phyloP scores from a whole-genome alignment of 345 rosid genomes.

The Camelina sativa region DNA sequence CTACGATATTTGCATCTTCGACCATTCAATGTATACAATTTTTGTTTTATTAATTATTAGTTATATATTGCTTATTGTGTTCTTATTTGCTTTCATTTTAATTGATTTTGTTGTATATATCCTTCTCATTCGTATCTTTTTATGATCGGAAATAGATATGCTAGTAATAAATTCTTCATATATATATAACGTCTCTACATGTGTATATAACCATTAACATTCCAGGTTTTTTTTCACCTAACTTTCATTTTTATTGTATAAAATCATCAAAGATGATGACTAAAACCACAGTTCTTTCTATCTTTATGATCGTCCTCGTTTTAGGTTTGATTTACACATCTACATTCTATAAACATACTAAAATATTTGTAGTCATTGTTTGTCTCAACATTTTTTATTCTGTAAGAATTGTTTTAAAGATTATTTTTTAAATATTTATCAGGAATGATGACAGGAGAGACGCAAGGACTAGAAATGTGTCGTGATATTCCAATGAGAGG shows the following conservation, averaged over 20 bases:
- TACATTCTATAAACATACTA: neutral
- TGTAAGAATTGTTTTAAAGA: neutral
- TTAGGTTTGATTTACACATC: neutral
- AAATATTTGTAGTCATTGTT: neutral
- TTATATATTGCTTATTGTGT: too few species aligned
- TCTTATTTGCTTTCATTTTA: too few species aligned
- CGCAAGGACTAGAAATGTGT: constrained; percentile 4
- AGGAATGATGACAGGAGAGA: neutral
- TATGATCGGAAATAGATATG: too few species aligned
- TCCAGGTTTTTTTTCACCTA: neutral
- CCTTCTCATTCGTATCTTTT: too few species aligned
- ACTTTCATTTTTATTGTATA: neutral
- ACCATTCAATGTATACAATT: too few species aligned
- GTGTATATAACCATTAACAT: neutral
- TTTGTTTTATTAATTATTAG: too few species aligned
- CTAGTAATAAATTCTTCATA: too few species aligned
- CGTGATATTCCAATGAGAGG: neutral
- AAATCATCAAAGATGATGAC: neutral
- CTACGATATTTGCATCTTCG: too few species aligned
- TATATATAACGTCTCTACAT: neutral
- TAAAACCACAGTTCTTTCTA: neutral
- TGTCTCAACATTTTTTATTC: neutral
- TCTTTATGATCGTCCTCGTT: neutral
- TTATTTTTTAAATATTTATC: neutral
- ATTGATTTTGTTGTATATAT: too few species aligned